Evolutionary conservation across 108 stramenopile species (phyloP).

Genomic region (Heterococcus sp.): DNA sequence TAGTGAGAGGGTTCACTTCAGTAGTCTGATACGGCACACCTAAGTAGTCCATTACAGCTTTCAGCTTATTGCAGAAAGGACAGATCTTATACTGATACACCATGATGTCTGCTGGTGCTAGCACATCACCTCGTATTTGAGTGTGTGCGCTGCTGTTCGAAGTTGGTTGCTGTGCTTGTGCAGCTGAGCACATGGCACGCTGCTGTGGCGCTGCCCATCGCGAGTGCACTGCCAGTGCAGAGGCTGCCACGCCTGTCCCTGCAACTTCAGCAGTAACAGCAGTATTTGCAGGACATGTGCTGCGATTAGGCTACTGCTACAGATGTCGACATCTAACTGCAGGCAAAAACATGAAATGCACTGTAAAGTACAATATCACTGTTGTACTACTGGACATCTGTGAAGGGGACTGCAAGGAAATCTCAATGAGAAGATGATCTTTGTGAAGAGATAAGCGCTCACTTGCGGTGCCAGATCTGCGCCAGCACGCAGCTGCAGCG

Average conservation of each 20-base stretch:
- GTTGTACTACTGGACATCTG: too few relatives aligned
- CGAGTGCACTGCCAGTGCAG: not conserved
- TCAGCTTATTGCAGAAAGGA: constrained; percentile 59
- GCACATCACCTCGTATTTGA: not conserved
- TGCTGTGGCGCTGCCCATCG: not conserved
- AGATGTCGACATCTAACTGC: too few relatives aligned
- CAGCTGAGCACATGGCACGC: not conserved
- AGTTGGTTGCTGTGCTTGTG: not conserved
- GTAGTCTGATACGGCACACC: constrained; percentile 47
- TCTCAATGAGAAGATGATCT: too few relatives aligned
- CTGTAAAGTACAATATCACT: too few relatives aligned
- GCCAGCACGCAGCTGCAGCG: too few relatives aligned
- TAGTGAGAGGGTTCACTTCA: constrained; percentile 57
- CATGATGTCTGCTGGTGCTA: constrained; percentile 15
- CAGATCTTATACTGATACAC: constrained; percentile 63
- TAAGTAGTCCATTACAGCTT: constrained; percentile 54
- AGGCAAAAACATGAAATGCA: too few relatives aligned
- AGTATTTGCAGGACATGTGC: too few relatives aligned
- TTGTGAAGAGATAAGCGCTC: too few relatives aligned
- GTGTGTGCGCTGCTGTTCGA: too few relatives aligned
- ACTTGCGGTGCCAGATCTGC: too few relatives aligned
- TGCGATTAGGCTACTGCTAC: too few relatives aligned
- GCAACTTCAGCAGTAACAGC: not conserved
- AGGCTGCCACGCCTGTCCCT: not conserved
- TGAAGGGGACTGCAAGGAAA: too few relatives aligned